Evolutionary conservation across 495 filamentous ascomycete species (phyloP).

Genomic region (Hypoxylon cercidicola): DNA sequence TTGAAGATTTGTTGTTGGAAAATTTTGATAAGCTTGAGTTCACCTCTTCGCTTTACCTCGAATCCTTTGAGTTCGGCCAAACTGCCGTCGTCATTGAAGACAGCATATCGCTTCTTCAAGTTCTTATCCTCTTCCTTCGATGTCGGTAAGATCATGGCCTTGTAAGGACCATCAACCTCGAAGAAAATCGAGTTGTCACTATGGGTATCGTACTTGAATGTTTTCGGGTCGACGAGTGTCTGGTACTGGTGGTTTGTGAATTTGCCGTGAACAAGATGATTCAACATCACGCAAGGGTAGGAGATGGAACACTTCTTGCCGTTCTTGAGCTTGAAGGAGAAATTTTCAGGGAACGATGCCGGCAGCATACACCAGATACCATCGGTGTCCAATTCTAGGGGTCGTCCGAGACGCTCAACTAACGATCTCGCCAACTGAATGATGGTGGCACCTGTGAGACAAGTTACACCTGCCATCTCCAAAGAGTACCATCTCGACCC

Average conservation of each 20-base stretch:
- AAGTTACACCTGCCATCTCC: constrained; percentile 99
- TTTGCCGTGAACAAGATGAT: constrained; percentile 92
- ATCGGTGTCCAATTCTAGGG: constrained; percentile 97
- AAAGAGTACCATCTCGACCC: constrained; percentile 99
- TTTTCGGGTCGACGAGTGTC: constrained; percentile 78
- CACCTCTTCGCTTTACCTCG: constrained; percentile 96
- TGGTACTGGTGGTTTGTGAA: constrained; percentile 99
- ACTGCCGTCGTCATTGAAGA: constrained; percentile 97
- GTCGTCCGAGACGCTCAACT: constrained; percentile 92
- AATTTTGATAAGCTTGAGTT: constrained; percentile 99
- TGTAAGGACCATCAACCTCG: constrained; percentile 97
- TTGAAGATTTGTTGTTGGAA: constrained; percentile 99
- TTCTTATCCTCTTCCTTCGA: constrained; percentile 99
- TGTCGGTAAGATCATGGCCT: constrained; percentile 95
- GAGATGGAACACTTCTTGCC: constrained; percentile 96
- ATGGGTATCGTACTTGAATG: constrained; percentile 90
- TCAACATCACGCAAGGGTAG: constrained; percentile 99
- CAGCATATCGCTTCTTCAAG: constrained; percentile 98
- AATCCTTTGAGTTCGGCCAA: constrained; percentile 98
- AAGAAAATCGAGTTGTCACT: constrained; percentile 99
- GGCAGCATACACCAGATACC: constrained; percentile 99
- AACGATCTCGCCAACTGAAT: constrained; percentile 97
- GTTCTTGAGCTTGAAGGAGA: constrained; percentile 90
- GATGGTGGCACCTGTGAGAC: constrained; percentile 94
- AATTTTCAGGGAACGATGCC: constrained; percentile 96